Base-by-base conservation (phyloP, 805 yeast species). In the Candida maris region DNA sequence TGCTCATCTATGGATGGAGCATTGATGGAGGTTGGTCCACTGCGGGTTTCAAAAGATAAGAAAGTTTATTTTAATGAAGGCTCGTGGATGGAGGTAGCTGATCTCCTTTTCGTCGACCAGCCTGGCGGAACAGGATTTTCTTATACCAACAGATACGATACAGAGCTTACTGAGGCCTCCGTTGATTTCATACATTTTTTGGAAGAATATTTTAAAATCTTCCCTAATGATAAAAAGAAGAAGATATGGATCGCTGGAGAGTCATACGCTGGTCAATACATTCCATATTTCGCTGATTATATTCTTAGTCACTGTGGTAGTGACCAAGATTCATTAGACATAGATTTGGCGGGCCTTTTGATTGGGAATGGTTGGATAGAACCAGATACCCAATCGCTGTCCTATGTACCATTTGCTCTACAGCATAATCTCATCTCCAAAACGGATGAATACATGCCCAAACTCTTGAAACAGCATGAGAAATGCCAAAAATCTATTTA, bases 1-100 rank as follows among this genome's bases (percentile, higher is more conserved):
- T 93, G 98, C 59, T 88, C 96, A 2, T 88, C 97, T 0, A 79
- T 91, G 93, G 98, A 93, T 61, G 98, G 98, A 12, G 96, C 95
- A 0, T 57, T 93, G 45, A 76, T 89, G 77, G 98, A 93, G 59
- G 64, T 80, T 3, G 98, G 98, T 0, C 97, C 98, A 0, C 74
- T 87, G 29, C 68, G 96, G 36, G 71, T 87, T 14, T 62, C 66
- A 3, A 30, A 35, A 2, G 31, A 44, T 4, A 22, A 71, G 6
- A 25, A 47, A 18, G 70, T 86, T 6, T 59, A 56, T 10, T 59
- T 67, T 36, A 86, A 86, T 59, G 53, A 67, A 2, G 96, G 95
- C 0, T 73, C 93, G 2, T 93, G 98, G 97, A 78, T 80, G 57
- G 75, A 81, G 39, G 67, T 73, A 26, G 85, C 85, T 6, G 88